Percentiles rank a stretch among this genome's conserved stretches.
phyloP scores from a whole-genome alignment of 2,329 filamentous ascomycete species.

The Penicillium sp. region DNA sequence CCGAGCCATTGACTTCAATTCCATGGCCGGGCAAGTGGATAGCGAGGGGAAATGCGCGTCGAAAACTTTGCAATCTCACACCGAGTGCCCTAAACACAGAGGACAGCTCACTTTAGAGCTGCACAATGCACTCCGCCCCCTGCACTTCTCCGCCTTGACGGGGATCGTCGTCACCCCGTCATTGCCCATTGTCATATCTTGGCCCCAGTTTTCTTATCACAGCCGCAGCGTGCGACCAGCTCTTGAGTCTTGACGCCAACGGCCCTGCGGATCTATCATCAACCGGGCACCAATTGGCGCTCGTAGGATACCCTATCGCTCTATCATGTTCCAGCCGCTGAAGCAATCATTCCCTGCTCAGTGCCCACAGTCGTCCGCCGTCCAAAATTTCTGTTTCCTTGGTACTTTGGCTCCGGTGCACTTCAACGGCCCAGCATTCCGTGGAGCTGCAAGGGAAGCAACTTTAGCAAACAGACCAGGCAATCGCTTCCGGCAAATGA shows the following conservation, averaged over 20 bases:
- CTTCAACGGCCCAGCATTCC: conserved; percentile 8
- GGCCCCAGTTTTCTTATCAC: conserved; percentile 15
- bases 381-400: neutral
- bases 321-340: neutral
- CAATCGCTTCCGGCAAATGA: neutral
- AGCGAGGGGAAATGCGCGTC: neutral
- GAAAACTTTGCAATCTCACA: neutral
- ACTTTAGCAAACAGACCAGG: conserved; percentile 2
- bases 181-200: neutral
- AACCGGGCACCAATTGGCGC: conserved; percentile 13
- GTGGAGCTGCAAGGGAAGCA: conserved; percentile 12
- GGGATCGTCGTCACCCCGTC: neutral
- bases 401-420: conserved; percentile 1
- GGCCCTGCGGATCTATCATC: conserved; percentile 11
- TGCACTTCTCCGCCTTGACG: neutral
- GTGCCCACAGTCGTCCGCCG: too few species aligned
- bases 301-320: conserved; percentile 1
- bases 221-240: neutral
- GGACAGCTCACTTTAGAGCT: neutral
- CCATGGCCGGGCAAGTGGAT: conserved; percentile 2
- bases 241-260: conserved; percentile 1
- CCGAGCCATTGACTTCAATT: neutral
- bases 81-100: neutral
- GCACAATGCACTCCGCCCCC: neutral
- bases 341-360: neutral